Percentiles rank a stretch among this genome's conserved stretches.
phyloP scores from a whole-genome alignment of 2,329 filamentous ascomycete species.

The Aspergillus sclerotialis region DNA sequence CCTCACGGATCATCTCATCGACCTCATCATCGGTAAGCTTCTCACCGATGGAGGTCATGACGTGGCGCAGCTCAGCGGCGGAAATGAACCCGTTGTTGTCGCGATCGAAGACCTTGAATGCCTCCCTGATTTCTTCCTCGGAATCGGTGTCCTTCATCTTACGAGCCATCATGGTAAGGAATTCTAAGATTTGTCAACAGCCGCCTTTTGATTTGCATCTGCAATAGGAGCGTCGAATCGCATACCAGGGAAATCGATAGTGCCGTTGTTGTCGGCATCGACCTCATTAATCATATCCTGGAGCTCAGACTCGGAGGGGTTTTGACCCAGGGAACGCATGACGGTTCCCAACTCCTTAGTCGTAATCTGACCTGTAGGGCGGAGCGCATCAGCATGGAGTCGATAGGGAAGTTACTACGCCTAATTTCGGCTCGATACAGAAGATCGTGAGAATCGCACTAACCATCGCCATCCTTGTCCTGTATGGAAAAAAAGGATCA shows the following conservation, averaged over 20 bases:
- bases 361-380: constrained; percentile 69
- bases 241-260: constrained; percentile 83
- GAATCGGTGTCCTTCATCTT: constrained; percentile 94
- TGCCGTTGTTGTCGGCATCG: constrained; percentile 86
- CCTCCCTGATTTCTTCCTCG: constrained; percentile 83
- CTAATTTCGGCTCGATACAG: not conserved
- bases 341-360: constrained; percentile 86
- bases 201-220: not conserved
- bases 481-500: constrained; percentile 31
- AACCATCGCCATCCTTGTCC: constrained; percentile 90
- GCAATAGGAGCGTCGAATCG: constrained; percentile 2
- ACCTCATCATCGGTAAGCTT: constrained; percentile 87
- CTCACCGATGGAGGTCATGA: constrained; percentile 89
- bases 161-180: constrained; percentile 87
- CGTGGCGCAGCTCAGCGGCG: constrained; percentile 77
- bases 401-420: not conserved
- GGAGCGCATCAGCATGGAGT: constrained; percentile 1
- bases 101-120: constrained; percentile 85
- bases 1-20: constrained; percentile 88
- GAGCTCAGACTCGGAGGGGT: constrained; percentile 81
- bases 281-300: constrained; percentile 96
- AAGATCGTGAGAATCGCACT: constrained; percentile 39
- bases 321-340: constrained; percentile 85
- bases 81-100: constrained; percentile 92
- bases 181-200: constrained; percentile 50